Conservation (phyloP, 257 asterid genomes). For the Salvia rosmarinus region DNA sequence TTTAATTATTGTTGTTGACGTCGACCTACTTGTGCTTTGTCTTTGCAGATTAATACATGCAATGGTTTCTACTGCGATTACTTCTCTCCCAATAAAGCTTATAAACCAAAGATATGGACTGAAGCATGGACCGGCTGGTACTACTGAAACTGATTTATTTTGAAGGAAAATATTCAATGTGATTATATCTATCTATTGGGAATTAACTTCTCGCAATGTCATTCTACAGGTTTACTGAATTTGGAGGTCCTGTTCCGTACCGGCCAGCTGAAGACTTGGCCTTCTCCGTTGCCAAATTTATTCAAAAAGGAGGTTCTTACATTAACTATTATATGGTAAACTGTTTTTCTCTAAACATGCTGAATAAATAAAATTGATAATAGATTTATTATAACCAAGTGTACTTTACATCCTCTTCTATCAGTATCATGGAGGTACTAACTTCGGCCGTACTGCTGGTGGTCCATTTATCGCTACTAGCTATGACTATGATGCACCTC, state of each 20-base stretch:
- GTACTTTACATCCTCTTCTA: background rate
- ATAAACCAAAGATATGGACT: constrained; percentile 97
- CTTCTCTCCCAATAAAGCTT: constrained; percentile 88
- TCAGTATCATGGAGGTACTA: constrained; percentile 79
- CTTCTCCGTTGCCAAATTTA: constrained; percentile 86
- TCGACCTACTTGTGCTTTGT: constrained; percentile 11
- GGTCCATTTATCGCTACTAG: constrained; percentile 85
- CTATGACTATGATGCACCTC: constrained; percentile 84
- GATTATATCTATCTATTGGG: background rate
- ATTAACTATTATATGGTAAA: constrained; percentile 91
- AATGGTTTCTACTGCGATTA: constrained; percentile 94
- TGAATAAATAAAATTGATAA: constrained; percentile 6
- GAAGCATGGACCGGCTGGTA: constrained; percentile 99
- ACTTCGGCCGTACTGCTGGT: constrained; percentile 85
- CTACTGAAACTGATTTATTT: constrained; percentile 8
- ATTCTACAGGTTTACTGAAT: constrained; percentile 80
- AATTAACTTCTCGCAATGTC: background rate
- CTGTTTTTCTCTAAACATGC: constrained; percentile 10
- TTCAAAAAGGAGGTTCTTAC: constrained; percentile 89
- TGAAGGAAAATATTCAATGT: background rate
- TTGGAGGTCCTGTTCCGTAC: constrained; percentile 94
- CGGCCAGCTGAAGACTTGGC: constrained; percentile 98
- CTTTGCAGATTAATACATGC: constrained; percentile 86
- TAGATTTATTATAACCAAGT: constrained; percentile 33
- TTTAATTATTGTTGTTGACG: constrained; percentile 16